Conservation (phyloP, 148 eudicot species). For the Polygonum maritimum region DNA sequence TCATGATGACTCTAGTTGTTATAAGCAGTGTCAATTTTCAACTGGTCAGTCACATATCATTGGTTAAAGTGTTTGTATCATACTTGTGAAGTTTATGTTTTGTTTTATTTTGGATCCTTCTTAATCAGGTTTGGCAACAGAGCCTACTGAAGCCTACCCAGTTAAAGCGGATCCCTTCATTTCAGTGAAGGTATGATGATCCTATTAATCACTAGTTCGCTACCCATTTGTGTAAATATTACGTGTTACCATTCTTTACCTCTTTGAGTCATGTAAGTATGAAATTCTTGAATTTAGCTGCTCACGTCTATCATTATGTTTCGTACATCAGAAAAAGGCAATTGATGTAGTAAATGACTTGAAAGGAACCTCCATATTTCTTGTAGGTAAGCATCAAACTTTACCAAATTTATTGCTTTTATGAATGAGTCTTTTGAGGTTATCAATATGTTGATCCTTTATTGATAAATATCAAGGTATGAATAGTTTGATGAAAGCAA, state of each 20-base stretch:
- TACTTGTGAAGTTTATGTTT: background rate
- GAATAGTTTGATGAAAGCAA: slow-evolving; percentile 43
- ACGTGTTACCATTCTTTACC: background rate
- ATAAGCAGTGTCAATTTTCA: background rate
- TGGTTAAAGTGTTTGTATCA: background rate
- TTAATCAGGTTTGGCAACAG: slow-evolving; percentile 22
- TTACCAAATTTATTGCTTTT: background rate
- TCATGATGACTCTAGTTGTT: background rate
- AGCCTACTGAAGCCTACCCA: slow-evolving; percentile 11
- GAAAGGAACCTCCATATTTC: slow-evolving; percentile 81
- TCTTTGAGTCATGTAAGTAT: background rate
- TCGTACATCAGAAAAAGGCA: slow-evolving; percentile 71
- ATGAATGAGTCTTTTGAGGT: background rate
- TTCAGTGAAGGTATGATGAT: slow-evolving; percentile 29
- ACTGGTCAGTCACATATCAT: background rate
- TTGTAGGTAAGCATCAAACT: slow-evolving; percentile 53
- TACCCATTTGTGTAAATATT: background rate
- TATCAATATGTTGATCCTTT: slow-evolving; percentile 12
- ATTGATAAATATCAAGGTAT: slow-evolving; percentile 38
- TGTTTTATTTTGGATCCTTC: slow-evolving; percentile 4
- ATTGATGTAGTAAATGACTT: slow-evolving; percentile 46
- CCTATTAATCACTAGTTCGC: background rate
- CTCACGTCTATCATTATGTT: slow-evolving; percentile 26
- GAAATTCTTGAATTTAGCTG: slow-evolving; percentile 8
- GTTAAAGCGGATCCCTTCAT: slow-evolving; percentile 7